Evolutionary conservation across 2,329 filamentous ascomycete genomes (phyloP), one percentile per base, ranked within the genome.

Genomic region (Hansfordia pulvinata): DNA sequence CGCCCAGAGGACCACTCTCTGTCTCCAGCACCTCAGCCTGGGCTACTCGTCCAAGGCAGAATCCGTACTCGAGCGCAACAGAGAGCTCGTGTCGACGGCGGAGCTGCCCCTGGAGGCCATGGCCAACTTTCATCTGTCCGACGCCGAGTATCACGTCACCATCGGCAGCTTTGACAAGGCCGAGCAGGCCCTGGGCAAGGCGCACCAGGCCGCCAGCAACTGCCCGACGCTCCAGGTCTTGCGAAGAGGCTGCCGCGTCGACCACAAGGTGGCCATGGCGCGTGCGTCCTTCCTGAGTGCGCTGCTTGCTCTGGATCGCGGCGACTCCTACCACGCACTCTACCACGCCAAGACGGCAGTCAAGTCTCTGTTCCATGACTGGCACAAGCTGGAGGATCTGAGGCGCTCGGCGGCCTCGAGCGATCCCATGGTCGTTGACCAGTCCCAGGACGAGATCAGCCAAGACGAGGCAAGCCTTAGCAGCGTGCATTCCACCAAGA

Each of bases 121-220:
- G 12, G 60, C 59, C 8, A 50, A 52, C 10, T 78, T 78, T 46
- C 68, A 85, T 36, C 53, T 93, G 6, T 70, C 74, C 0, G 73
- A 76, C 33, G 75, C 80, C 1, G 82, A 93, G 46, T 84, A 85
- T 46, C 60, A 76, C 16, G 56, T 86, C 11, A 67, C 69, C 2
- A 65, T 76, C 9, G 78, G 77, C 8, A 71, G 74, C 26, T 53
- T 69, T 10, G 63, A 74, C 8, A 73, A 78, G 50, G 77, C 69
- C 28, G 53, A 52, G 30, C 49, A 49, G 14, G 40, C 52, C 29
- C 40, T 63, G 11, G 36, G 44, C 22, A 53, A 53, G 31, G 59
- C 60, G 19, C 57, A 58, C 23, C 37, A 53, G 35, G 32, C 46
- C 34, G 44, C 52, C 35, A 51, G 45, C 2, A 54, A 58, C 25